Evolutionary conservation across 2,329 filamentous ascomycete genomes (phyloP).

Genomic region (Verticillium tricorpus): DNA sequence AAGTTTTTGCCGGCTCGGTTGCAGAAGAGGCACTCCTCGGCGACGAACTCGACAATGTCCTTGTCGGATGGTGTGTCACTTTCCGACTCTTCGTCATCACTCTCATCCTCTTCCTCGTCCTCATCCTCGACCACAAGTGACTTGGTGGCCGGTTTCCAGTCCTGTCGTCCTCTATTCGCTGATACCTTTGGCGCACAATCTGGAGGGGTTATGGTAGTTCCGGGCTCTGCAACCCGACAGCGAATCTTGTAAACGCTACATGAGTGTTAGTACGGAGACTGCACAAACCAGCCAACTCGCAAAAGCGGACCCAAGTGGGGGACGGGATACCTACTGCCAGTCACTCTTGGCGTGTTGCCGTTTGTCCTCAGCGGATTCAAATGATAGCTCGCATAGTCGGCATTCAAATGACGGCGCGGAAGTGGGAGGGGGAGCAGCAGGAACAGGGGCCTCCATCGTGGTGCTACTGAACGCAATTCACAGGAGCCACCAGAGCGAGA

Average conservation of each 20-base stretch:
- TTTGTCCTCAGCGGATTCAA: neutral
- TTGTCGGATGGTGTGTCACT: neutral
- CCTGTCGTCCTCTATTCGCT: neutral
- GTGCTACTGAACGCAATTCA: too few species aligned
- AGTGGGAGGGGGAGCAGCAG: too few species aligned
- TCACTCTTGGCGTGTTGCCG: neutral
- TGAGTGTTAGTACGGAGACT: neutral
- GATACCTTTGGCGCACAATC: neutral
- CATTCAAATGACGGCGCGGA: neutral
- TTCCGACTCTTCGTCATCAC: neutral
- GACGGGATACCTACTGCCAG: neutral
- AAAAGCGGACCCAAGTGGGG: too few species aligned
- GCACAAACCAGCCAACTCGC: neutral
- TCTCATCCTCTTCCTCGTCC: neutral
- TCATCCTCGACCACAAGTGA: neutral
- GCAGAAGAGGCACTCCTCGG: conserved; percentile 39
- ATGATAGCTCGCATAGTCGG: neutral
- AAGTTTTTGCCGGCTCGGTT: conserved; percentile 20
- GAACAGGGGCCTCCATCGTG: too few species aligned
- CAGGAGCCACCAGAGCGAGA: too few species aligned
- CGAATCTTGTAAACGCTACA: neutral
- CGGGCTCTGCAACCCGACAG: neutral
- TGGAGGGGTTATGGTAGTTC: neutral
- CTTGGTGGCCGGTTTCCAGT: neutral
- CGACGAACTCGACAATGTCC: conserved; percentile 16